These are phyloP conservation scores for Nymphaea thermarum DNA, from an alignment of 164 flowering plant species.

Conservation along the genomic window DNA sequence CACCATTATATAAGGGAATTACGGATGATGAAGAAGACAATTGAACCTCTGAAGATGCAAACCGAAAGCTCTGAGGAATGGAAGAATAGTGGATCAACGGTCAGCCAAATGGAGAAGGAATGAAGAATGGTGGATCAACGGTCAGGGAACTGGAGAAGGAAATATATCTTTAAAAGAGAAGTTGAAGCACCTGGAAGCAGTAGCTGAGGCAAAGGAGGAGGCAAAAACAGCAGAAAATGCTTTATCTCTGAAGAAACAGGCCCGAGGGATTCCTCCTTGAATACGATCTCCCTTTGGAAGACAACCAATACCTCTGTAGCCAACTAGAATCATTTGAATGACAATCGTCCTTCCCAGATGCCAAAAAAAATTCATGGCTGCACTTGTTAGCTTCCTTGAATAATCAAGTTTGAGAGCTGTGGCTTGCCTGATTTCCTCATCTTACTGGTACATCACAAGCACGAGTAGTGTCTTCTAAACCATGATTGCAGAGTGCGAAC, in stretches of 20 bases:
- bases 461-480: no score
- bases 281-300: conserved; percentile 61
- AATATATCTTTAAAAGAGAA: conserved; percentile 17
- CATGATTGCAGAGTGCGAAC: no score
- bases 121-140: conserved; percentile 6
- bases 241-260: conserved; percentile 52
- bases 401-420: no score
- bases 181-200: conserved; percentile 38
- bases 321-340: conserved; percentile 50
- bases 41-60: conserved; percentile 32
- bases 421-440: no score
- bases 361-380: conserved; percentile 40
- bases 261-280: conserved; percentile 76
- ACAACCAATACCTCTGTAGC: conserved; percentile 53
- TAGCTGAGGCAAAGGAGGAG: conserved; percentile 34
- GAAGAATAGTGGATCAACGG: conserved; percentile 17
- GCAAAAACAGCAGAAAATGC: conserved; percentile 42
- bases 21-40: conserved; percentile 14
- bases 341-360: conserved; percentile 35
- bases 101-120: conserved; percentile 9
- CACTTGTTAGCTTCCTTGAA: no score
- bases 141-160: conserved; percentile 25
- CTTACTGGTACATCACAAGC: no score
- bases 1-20: conserved; percentile 75
- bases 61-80: conserved; percentile 30